Evolutionary conservation across 805 yeast species (phyloP), one percentile per base, ranked within the genome.

Genomic region (Starmerella bombicola): DNA sequence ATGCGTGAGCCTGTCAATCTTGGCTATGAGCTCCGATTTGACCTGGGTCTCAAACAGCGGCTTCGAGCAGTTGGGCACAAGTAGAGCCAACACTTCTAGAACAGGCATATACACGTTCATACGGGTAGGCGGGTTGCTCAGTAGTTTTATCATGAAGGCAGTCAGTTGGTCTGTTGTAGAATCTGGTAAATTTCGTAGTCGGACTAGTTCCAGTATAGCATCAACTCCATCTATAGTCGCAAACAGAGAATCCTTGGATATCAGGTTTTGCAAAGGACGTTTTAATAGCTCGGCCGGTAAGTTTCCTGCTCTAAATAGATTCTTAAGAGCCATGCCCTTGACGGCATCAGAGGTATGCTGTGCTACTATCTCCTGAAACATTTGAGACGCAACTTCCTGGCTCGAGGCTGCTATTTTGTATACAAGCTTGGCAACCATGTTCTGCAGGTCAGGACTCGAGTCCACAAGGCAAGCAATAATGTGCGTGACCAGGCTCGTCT

Each of bases 391-490:
- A 26, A 47, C 47, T n/a, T 49, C 35, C 7, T 42, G 18, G 7
- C 24, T 22, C 10, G 36, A 5, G 5, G 24, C 22, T 9, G 46
- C 58, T 29, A 63, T 45, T 4, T 71, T 69, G 29, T 63, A 67
- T 42, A 70, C 68, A 16, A 79, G 70, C 47, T 73, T 73, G 35
- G 80, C 71, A 0, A 91, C 79, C 55, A 78, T 81, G 50, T 72
- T 75, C 54, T 80, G 81, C 1, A 82, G 86, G 48, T 80, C 86
- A 4, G 81, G 63, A 49, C 74, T 74, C 35, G 69, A 66, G 54
- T 82, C 93, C 12, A 68, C 65, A 19, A 81, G 60, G 32, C 68
- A 63, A 25, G 58, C 59, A 39, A 67, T 61, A 31, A 73, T 53
- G 15, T 65, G 57, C 35, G 65, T 62, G 36, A 64, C 55, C 51